phyloP scores from a whole-genome alignment of 768 basidiomycete species.

The Rhizopogon rudus region DNA sequence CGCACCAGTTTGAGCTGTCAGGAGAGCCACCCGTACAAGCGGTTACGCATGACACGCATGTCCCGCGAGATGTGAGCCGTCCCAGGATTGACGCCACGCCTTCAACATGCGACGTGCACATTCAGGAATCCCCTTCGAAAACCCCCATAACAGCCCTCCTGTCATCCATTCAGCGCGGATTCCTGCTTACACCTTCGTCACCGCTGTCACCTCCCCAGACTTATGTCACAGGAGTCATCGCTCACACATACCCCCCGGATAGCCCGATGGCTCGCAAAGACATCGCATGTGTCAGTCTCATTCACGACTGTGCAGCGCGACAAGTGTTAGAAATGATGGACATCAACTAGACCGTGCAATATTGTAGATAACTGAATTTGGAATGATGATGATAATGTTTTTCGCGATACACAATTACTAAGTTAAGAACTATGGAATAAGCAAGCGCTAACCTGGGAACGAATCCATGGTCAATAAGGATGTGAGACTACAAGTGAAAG shows the following conservation, averaged over 20 bases:
- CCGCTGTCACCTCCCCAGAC: constrained; percentile 56
- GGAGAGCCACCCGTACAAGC: background rate
- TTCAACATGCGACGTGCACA: background rate
- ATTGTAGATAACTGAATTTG: background rate
- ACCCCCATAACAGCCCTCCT: constrained; percentile 68
- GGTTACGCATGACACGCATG: background rate
- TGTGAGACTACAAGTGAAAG: background rate
- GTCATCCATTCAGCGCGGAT: constrained; percentile 60
- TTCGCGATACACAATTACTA: no score
- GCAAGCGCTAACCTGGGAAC: background rate
- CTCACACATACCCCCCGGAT: background rate
- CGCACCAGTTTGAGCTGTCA: background rate
- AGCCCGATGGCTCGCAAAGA: background rate
- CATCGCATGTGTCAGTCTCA: background rate
- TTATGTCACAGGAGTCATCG: constrained; percentile 21
- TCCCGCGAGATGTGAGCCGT: background rate
- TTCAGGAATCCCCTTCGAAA: constrained; percentile 22
- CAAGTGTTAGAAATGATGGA: background rate
- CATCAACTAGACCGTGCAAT: background rate
- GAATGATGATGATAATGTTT: no score
- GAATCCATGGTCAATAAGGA: background rate
- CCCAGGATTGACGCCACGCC: background rate
- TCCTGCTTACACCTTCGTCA: constrained; percentile 59
- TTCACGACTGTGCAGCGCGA: background rate
- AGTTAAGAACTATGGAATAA: background rate